Conservation (phyloP, 306 rosid species). For the Acmispon strigosus region DNA sequence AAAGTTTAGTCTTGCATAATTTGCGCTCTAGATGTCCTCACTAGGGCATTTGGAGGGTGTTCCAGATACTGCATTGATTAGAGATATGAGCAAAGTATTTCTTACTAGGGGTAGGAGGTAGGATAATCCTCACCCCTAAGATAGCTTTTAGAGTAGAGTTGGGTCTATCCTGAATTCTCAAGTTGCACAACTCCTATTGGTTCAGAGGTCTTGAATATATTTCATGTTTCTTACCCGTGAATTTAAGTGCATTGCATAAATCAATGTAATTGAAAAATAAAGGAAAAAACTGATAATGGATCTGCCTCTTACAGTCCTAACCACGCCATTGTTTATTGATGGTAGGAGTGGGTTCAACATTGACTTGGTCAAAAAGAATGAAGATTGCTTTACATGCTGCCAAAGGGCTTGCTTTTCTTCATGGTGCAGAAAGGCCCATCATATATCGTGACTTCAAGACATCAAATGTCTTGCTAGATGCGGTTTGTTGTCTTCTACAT, state of each 20-base stretch:
- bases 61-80: no score
- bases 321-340: slow-evolving; percentile 25
- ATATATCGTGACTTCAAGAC: slow-evolving; percentile 99
- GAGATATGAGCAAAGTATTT: no score
- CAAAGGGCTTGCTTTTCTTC: slow-evolving; percentile 98
- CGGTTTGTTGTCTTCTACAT: slow-evolving; percentile 51
- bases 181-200: background rate
- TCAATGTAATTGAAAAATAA: background rate
- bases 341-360: slow-evolving; percentile 80
- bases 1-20: no score
- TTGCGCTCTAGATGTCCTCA: no score
- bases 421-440: slow-evolving; percentile 82
- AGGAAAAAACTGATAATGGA: background rate
- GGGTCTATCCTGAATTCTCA: no score
- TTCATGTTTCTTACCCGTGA: slow-evolving; percentile 1
- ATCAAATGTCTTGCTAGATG: slow-evolving; percentile 85
- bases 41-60: no score
- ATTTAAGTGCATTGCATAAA: background rate
- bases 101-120: no score
- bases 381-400: slow-evolving; percentile 95
- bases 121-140: no score
- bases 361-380: slow-evolving; percentile 91
- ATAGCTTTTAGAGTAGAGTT: no score
- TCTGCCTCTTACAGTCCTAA: slow-evolving; percentile 7
- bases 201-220: background rate